Evolutionary conservation across 2,329 filamentous ascomycete genomes (phyloP), one percentile per base, ranked within the genome.

Genomic region (Colletotrichum horii): DNA sequence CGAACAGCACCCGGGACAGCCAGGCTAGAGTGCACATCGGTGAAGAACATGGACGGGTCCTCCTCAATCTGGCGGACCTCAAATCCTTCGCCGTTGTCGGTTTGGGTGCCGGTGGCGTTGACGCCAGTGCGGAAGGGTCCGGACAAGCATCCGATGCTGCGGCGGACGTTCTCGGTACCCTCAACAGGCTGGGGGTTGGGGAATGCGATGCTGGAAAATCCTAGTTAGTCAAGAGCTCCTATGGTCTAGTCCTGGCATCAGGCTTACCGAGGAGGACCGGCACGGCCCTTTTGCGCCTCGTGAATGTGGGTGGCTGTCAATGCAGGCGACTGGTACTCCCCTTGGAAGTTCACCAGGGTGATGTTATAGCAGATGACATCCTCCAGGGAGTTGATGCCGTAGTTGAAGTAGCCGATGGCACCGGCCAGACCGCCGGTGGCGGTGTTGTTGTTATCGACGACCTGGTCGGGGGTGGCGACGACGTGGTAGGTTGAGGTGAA

Each of bases 301-400:
- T 91, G 89, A 77, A 91, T 88, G 81, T 91, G 89, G 2, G 89
- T 91, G 22, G 89, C 88, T 8, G 89, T 90, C 32, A 81, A 78
- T 58, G 90, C 89, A 0, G 85, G 83, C 9, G 88, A 90, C 78
- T 85, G 79, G 80, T 89, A 91, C 4, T 87, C 82, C 69, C 89
- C 89, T 26, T 83, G 83, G 80, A 91, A 88, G 75, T 84, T 84
- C 58, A 83, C 80, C 61, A 91, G 83, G 48, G 85, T 88, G 81
- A 91, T 90, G 83, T 90, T 87, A 81, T 85, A 87, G 83, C 85
- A 87, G 77, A 87, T 87, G 68, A 84, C 78, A 69, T 87, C 81
- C 36, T 85, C 81, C 26, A 83, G 78, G 32, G 85, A 83, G 83
- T 91, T 90, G 82, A 91, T 86, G 76, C 88, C 89, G 78, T 87